Base-by-base conservation (phyloP, 2,329 filamentous ascomycete genomes). In the Aspergillus fructus region DNA sequence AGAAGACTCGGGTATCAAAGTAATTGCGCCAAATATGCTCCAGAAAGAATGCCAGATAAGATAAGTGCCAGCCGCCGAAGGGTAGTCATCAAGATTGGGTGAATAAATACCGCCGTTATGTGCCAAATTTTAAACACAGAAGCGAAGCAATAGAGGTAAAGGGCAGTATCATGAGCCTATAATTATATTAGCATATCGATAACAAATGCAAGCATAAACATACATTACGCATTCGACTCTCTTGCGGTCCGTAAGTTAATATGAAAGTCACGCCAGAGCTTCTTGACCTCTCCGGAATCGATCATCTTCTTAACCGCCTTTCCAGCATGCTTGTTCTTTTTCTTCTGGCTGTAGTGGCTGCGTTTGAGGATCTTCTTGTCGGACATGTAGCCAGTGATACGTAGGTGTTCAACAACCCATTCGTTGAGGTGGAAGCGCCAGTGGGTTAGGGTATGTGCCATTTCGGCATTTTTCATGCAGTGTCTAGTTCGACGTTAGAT, bases 371-470 rank as follows among this genome's bases (percentile, higher is more conserved):
- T 76, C 66, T 85, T 81, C 11, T 81, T 74, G 1, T 85, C 74
- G 0, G 76, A 77, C 61, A 88, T 78, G 61, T 88, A 81, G 0
- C 85, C 85, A 58, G 86, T 79, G 1, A 71, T 71, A 23, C 79
- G 73, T 0, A 94, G 82, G 53, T 83, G 84, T 27, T 82, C 79
- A 23, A 88, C 79, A 0, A 93, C 86, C 82, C 84, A 89, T 62
- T 87, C 81, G 67, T 89, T 87, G n/a, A 93, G 83, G 46, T 86
- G 83, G 59, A 83, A 84, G 56, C 88, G 87, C 90, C 90, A 93
- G 73, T 94, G 90, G 4, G 85, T 81, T 3, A 93, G 79, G 1
- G 81, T 82, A 67, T 93, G 90, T 0, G 89, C 87, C 40, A 87
- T 87, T 62, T 85, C 79, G 0, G 90, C 89, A 62, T 88, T 88